Evolutionary conservation across 225 moss, liverwort and hornwort species (phyloP), one percentile per base, ranked within the genome.

Genomic region (Straminergon stramineum): DNA sequence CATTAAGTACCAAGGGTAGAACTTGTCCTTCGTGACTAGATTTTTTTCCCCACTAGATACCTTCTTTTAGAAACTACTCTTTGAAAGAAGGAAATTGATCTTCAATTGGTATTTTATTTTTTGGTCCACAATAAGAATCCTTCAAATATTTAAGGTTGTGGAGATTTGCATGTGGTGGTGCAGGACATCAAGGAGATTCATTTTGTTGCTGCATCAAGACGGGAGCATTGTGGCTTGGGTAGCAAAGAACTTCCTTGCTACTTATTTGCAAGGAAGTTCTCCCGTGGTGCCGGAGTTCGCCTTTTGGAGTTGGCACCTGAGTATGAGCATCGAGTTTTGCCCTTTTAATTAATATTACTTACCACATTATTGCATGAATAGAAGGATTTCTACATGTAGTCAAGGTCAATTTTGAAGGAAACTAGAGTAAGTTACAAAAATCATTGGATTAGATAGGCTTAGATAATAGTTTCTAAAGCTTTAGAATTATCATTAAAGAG

Each of bases 211-310:
- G 89, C 97, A 76, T 96, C 95, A 27, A 90, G 97, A 89, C 93
- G 94, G 5, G 97, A 97, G 66, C 95, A 31, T 91, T 99, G 99
- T 91, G 91, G 94, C 45, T 53, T 93, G 15, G 94, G 91, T 79
- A 94, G 90, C 37, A 91, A 94, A 88, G 91, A 94, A 15, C 90
- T 91, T 14, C 96, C 97, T 30, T 99, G 99, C 91, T 99, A 94
- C 75, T 93, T 97, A 69, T 99, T 99, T 87, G 99, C 97, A 31
- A 96, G 97, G 78, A 99, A 97, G 79, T 99, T 99, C 74, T 94
- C 96, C 7, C 95, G 95, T 22, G 89, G 94, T 64, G 97, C 99
- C 48, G 97, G 97, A 79, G 84, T 94, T 91, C 94, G 99, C n/a
- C 96, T 99, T 84, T 43, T 94, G 5, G 93, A 94, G 53, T 85